Percentiles rank a stretch among this genome's conserved stretches.
Evolutionary conservation across 2,329 filamentous ascomycete species (phyloP).

Genomic region (Fusarium praegraminearum): DNA sequence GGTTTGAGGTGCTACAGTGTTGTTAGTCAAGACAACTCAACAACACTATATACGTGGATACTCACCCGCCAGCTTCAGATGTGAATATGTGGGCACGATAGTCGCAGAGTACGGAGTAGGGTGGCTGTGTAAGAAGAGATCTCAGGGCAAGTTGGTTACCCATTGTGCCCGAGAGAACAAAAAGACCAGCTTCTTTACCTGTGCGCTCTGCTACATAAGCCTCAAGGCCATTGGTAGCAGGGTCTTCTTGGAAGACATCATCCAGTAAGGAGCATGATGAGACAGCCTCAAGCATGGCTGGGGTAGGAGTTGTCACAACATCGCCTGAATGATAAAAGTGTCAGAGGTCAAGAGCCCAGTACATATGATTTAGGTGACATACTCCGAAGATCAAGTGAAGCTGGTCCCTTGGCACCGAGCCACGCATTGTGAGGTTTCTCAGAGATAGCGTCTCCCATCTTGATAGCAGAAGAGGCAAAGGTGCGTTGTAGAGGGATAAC

Average conservation of each 20-base stretch:
- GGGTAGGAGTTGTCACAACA: slow-evolving; percentile 77
- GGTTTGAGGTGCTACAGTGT: slow-evolving; percentile 69
- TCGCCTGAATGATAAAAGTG: slow-evolving; percentile 53
- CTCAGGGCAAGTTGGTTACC: slow-evolving; percentile 89
- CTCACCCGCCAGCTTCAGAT: slow-evolving; percentile 72
- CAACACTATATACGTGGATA: not conserved
- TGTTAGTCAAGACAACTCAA: not conserved
- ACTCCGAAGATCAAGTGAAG: slow-evolving; percentile 58
- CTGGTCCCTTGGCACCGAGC: slow-evolving; percentile 55
- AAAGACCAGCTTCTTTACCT: slow-evolving; percentile 79
- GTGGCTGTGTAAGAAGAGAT: slow-evolving; percentile 81
- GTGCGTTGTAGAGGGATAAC: slow-evolving; percentile 2
- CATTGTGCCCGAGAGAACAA: slow-evolving; percentile 93
- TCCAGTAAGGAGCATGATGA: slow-evolving; percentile 80
- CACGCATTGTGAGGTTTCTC: slow-evolving; percentile 50
- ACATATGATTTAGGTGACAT: slow-evolving; percentile 15
- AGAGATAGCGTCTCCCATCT: slow-evolving; percentile 32
- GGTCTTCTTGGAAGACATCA: slow-evolving; percentile 85
- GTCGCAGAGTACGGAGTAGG: slow-evolving; percentile 84
- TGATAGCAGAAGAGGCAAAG: slow-evolving; percentile 26
- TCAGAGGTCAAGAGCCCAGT: slow-evolving; percentile 33
- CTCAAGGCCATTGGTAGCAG: slow-evolving; percentile 82
- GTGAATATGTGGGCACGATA: slow-evolving; percentile 80
- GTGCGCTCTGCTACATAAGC: slow-evolving; percentile 77
- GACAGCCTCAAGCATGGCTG: slow-evolving; percentile 85